These are phyloP conservation scores for Zea mays DNA, from an alignment of 176 grass and related monocot genomes.

Conservation along the genomic window Zm-B73-REFERENCE-NAM-5.0 NC_050098.1:136535501-136536000, in stretches of 20 bases:
- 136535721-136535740: constrained; percentile 71
- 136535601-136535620: constrained; percentile 18
- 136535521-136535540: constrained; percentile 60
- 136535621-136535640: constrained; percentile 42
- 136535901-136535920: constrained; percentile 87
- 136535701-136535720: constrained; percentile 81
- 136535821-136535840: constrained; percentile 61
- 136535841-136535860: constrained; percentile 67
- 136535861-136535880: constrained; percentile 88
- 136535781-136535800: constrained; percentile 51
- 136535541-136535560: constrained; percentile 72
- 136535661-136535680: constrained; percentile 50
- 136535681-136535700: constrained; percentile 55
- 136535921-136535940: constrained; percentile 84
- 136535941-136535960: constrained; percentile 76
- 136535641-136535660: constrained; percentile 59
- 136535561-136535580: constrained; percentile 35
- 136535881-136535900: constrained; percentile 97
- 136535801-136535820: constrained; percentile 55
- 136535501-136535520: constrained; percentile 96
- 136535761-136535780: constrained; percentile 53
- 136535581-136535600: constrained; percentile 3
- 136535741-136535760: constrained; percentile 59
- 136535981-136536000: constrained; percentile 95
- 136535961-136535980: constrained; percentile 86